phyloP scores from a whole-genome alignment of 768 basidiomycete genomes.

The Boletus tomentosulus region DNA sequence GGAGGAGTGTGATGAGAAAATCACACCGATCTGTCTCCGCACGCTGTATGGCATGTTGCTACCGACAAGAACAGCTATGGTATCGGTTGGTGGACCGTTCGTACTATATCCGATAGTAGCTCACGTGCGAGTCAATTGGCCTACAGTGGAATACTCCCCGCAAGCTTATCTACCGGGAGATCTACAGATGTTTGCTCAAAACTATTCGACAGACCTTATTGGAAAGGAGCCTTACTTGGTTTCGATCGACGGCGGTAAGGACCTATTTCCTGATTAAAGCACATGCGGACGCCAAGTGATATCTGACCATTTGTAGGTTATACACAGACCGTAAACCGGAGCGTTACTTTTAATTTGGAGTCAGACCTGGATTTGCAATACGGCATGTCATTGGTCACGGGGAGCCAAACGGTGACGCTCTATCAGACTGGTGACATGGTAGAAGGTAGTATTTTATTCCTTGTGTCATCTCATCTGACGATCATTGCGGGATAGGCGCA shows the following conservation, averaged over 20 bases:
- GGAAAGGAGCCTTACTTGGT: slow-evolving; percentile 27
- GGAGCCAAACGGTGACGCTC: slow-evolving; percentile 26
- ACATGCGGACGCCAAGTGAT: not conserved
- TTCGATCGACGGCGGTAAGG: slow-evolving; percentile 35
- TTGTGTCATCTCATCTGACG: not conserved
- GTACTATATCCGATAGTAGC: not conserved
- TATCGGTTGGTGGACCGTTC: slow-evolving; percentile 19
- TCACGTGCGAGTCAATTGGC: not conserved
- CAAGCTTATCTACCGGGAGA: slow-evolving; percentile 29
- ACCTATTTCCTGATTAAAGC: not conserved
- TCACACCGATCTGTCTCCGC: slow-evolving; percentile 30
- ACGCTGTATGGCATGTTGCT: slow-evolving; percentile 25
- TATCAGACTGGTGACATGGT: slow-evolving; percentile 31
- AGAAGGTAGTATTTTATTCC: slow-evolving; percentile 13
- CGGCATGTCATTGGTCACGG: slow-evolving; percentile 30
- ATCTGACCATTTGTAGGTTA: slow-evolving; percentile 14
- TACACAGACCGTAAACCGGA: slow-evolving; percentile 18
- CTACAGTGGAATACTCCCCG: slow-evolving; percentile 29
- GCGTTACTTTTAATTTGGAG: slow-evolving; percentile 24
- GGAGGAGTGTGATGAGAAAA: slow-evolving; percentile 23
- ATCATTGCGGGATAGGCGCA: slow-evolving; percentile 16
- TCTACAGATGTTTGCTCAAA: slow-evolving; percentile 31
- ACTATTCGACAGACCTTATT: slow-evolving; percentile 15
- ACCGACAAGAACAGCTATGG: slow-evolving; percentile 31
- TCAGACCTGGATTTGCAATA: slow-evolving; percentile 32